These are phyloP conservation scores for Chlamydomonas sphaeroides DNA, from an alignment of 139 green algal species.

Conservation along the genomic window DNA sequence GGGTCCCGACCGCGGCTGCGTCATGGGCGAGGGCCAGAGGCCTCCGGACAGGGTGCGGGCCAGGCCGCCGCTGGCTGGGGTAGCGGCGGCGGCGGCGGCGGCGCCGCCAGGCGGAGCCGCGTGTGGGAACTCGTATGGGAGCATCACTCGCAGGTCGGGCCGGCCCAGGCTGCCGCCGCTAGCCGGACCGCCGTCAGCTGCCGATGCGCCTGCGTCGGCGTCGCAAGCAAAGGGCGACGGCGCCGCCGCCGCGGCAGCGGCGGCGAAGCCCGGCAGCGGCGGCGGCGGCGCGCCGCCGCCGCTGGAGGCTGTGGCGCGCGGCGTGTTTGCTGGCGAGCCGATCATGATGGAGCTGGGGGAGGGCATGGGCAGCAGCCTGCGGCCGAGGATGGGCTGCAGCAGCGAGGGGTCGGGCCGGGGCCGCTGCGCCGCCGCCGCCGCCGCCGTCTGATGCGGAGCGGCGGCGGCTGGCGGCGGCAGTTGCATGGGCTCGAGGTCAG, in stretches of 20 bases:
- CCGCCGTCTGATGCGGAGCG: background rate
- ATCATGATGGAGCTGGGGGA: background rate
- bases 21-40: no score
- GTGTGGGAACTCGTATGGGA: no score
- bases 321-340: background rate
- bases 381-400: constrained; percentile 14
- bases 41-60: background rate
- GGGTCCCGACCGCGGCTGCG: no score
- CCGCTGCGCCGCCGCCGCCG: background rate
- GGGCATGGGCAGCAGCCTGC: constrained; percentile 32
- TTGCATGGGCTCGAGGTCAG: background rate
- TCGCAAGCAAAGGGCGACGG: no score
- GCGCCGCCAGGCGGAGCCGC: no score
- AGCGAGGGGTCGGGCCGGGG: constrained; percentile 11
- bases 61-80: no score
- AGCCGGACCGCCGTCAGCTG: no score
- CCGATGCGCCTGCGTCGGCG: no score
- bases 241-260: background rate
- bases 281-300: background rate
- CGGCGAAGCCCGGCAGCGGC: background rate
- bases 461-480: no score
- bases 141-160: no score
- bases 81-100: no score
- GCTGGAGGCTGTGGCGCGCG: background rate
- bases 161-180: no score